phyloP scores from a whole-genome alignment of 2,329 filamentous ascomycete genomes.

The Decorospora gaudefroyi region DNA sequence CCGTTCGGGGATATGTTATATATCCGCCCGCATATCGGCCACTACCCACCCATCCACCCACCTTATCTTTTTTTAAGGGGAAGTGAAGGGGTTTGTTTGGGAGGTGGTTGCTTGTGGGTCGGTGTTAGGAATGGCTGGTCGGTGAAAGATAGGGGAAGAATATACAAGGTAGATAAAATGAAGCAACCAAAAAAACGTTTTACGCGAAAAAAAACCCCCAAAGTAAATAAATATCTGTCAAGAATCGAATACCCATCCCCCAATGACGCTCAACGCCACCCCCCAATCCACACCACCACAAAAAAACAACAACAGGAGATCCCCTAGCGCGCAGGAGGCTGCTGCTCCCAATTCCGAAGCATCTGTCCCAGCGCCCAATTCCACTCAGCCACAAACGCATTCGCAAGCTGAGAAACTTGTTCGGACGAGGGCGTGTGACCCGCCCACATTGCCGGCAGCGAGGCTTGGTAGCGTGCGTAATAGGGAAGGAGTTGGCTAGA shows the following conservation, averaged over 20 bases:
- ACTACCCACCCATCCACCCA: too few species aligned
- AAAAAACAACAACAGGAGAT: too few species aligned
- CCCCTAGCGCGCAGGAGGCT: conserved; percentile 54
- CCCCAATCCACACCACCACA: neutral
- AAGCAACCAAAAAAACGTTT: too few species aligned
- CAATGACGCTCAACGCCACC: conserved; percentile 2
- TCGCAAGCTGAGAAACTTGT: conserved; percentile 63
- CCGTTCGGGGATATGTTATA: too few species aligned
- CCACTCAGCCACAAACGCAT: conserved; percentile 70
- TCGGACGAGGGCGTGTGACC: conserved; percentile 59
- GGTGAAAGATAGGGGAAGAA: too few species aligned
- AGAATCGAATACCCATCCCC: neutral
- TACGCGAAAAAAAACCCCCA: neutral
- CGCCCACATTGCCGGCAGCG: conserved; percentile 72
- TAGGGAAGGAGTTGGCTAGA: conserved; percentile 62
- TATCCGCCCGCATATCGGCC: too few species aligned
- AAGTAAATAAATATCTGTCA: neutral
- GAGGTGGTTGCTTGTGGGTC: too few species aligned
- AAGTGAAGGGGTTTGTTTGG: too few species aligned
- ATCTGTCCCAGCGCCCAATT: conserved; percentile 65
- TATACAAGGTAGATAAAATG: too few species aligned
- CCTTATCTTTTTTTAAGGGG: too few species aligned
- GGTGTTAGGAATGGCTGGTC: too few species aligned
- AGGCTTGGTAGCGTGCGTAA: conserved; percentile 65
- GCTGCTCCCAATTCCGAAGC: conserved; percentile 68